Conservation (phyloP, 805 yeast species). For the Pichia manshurica region DNA sequence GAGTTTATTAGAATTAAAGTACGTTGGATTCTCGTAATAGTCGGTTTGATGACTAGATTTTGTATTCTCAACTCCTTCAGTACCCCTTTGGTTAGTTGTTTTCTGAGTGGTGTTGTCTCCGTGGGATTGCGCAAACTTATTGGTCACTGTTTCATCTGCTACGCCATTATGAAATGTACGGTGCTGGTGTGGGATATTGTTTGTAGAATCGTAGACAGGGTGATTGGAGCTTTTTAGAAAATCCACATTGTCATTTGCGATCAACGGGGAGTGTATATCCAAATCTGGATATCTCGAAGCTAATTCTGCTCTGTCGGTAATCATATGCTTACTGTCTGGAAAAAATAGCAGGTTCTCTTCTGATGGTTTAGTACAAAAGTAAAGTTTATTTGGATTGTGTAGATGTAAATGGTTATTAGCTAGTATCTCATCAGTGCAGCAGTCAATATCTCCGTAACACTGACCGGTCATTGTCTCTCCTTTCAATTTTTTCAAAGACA, state of each 20-base stretch:
- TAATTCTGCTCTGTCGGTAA: constrained; percentile 23
- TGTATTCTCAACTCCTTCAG: background rate
- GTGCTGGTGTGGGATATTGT: background rate
- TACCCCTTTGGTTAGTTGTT: background rate
- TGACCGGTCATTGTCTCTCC: constrained; percentile 27
- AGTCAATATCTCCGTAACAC: constrained; percentile 29
- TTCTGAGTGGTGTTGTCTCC: background rate
- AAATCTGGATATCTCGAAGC: constrained; percentile 26
- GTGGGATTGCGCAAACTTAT: no score
- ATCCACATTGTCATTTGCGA: background rate
- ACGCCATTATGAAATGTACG: background rate
- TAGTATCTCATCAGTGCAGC: constrained; percentile 24
- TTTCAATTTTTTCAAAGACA: constrained; percentile 28
- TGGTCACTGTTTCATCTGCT: background rate
- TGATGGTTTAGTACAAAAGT: constrained; percentile 31
- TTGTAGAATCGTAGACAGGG: background rate
- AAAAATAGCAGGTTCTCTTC: constrained; percentile 32
- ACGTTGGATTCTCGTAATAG: no score
- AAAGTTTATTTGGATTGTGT: constrained; percentile 19
- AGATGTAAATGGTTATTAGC: constrained; percentile 21
- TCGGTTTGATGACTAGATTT: no score
- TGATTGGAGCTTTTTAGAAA: background rate
- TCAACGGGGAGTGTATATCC: constrained; percentile 30
- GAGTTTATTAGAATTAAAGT: no score
- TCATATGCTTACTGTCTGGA: constrained; percentile 22